Base-by-base conservation (phyloP, 305 asterid species). In the Fraxinus albicans region DNA sequence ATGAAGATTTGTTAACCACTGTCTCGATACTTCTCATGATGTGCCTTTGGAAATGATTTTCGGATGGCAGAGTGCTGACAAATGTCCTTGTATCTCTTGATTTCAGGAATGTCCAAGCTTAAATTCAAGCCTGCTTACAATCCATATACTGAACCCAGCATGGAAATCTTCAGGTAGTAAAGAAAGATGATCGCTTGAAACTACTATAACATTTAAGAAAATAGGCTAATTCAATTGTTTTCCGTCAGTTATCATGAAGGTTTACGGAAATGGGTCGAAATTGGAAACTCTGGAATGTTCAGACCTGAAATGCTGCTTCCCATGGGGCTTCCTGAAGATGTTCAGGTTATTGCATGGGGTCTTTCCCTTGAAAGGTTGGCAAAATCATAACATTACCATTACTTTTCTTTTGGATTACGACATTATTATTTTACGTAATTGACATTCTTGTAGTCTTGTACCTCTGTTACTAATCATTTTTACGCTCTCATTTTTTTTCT, bases 121-220 rank as follows among this genome's bases (percentile, higher is more conserved):
- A 93, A 94, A 85, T 96, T 93, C 93, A 96, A 96, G 91, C 97
- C 98, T 76, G 99, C 98, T 73, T 94, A 96, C 86, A 95, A 96
- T 88, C 99, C 99, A 33, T 96, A 96, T 53, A 95, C 99, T 31
- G 99, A 96, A 87, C 99, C 99, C 83, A 96, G 99, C 90, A 96
- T 96, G 98, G 99, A 96, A 90, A 96, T 96, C 81, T 96, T 96
- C 94, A 93, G 99, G 99, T 94, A 81, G 53, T 60, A 58, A 82
- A 58, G 15, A 29, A 75, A 72, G 8, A 27, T 75, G 74, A 9
- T 35, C 31, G 73, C 17, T 60, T 65, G 58, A 78, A 3, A n/a
- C 21, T 17, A 29, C 70, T 27, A 65, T 35, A 82, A 50, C n/a
- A 55, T 82, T 77, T 33, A 13, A 1, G 34, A 55, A 63, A 55